A percentile compares a stretch with the other conserved stretches of the same genome.
Conservation (phyloP, 306 rosid genomes). For the Boehmeria nivea region DNA sequence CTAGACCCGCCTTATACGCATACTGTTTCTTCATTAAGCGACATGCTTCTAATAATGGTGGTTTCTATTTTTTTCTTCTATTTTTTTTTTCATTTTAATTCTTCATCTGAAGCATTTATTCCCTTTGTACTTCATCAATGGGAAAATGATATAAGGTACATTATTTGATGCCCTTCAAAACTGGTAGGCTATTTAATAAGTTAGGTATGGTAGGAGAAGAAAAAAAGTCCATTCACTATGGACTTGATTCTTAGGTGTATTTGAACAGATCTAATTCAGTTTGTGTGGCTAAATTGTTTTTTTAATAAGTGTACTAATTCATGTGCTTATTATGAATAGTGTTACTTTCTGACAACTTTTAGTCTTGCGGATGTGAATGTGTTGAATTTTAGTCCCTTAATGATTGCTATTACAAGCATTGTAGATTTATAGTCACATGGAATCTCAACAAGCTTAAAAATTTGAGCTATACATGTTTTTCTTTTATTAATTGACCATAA, state of each 20-base stretch:
- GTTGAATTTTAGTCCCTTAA: neutral
- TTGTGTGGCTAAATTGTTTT: no score
- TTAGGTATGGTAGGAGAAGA: neutral
- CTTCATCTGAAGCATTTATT: slow-evolving; percentile 1
- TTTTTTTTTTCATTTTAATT: neutral
- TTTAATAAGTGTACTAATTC: no score
- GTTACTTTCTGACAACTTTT: neutral
- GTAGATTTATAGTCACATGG: no score
- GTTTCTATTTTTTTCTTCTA: neutral
- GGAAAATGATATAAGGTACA: neutral
- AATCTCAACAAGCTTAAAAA: no score
- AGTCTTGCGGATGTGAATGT: neutral
- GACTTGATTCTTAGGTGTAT: no score
- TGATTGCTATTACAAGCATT: neutral
- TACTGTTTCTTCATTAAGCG: neutral
- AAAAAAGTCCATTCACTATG: neutral
- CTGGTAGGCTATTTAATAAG: neutral
- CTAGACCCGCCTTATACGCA: neutral
- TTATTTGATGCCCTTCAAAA: neutral
- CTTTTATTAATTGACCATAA: no score
- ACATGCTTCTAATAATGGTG: neutral
- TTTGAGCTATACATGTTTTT: no score
- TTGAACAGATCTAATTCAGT: no score
- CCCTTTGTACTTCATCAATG: neutral
- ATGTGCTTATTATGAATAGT: neutral